Evolutionary conservation across 1,284 basidiomycete genomes (phyloP), one percentile per base, ranked within the genome.

Genomic region (Microbotryum lychnidis-dioicae): DNA sequence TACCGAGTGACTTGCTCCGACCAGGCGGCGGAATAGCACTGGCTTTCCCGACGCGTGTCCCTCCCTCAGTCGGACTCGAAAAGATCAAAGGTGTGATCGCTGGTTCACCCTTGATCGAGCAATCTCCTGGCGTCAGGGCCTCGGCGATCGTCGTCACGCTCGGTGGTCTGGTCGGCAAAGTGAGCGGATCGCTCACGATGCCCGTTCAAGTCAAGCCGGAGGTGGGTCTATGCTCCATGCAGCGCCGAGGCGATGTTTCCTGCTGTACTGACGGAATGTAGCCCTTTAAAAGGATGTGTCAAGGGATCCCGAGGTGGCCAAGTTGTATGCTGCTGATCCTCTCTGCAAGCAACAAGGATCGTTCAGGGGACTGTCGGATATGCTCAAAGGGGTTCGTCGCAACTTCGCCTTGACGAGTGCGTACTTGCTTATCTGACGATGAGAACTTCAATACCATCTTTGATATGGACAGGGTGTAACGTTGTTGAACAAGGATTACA

Each of bases 51-150:
- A 75, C 75, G 8, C 71, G 75, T 29, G 6, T 49, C 3, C 68
- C 65, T 4, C 68, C 70, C 0, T 57, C 58, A 10, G 62, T 65
- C n/a, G 67, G 69, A 45, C 69, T 73, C 20, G 67, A 70, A 50
- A 64, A 69, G 9, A 66, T 75, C 60, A 65, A 61, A 18, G 76
- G 76, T 21, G 70, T 74, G 33, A 66, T 76, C 31, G 61, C 70
- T 3, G 70, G 69, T 9, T 67, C 71, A 9, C 76, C 76, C 18
- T 72, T 76, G 65, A 56, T 77, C 21, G 64, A 64, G 3, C 73
- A 76, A 48, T 67, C 71, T 42, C 59, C 59, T 12, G 66, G 16
- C 9, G 64, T 66, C 12, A 54, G 50, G 21, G 58, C 70, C 1
- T 51, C 64, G 3, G 3, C 10, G 9, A n/a, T 63, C 18, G 29